A percentile compares a stretch with the other conserved stretches of the same genome.
Conservation (phyloP, 2,329 filamentous ascomycete genomes). For the Lachnellula willkommii region DNA sequence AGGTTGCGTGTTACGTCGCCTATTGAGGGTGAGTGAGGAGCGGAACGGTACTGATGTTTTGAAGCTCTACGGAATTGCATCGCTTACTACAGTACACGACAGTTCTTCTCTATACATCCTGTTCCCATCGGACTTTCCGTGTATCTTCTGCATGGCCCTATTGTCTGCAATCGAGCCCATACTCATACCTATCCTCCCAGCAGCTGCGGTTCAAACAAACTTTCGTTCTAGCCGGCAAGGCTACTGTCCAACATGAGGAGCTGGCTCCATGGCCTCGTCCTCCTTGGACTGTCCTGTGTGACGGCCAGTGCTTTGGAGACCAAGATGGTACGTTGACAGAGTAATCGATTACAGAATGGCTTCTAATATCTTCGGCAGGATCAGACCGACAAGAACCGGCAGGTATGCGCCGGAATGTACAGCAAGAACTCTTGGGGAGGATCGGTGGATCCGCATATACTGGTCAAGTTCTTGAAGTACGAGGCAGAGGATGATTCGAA, state of each 20-base stretch:
- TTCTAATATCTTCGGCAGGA: slow-evolving; percentile 47
- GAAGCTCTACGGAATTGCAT: background rate
- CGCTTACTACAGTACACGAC: background rate
- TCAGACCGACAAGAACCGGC: slow-evolving; percentile 67
- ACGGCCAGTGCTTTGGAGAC: slow-evolving; percentile 53
- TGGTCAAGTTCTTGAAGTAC: slow-evolving; percentile 68
- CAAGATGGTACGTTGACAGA: slow-evolving; percentile 43
- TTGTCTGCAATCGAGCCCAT: slow-evolving; percentile 5
- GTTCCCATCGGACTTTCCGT: slow-evolving; percentile 3
- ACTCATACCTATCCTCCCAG: background rate
- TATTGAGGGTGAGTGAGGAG: background rate
- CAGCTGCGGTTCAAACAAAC: background rate
- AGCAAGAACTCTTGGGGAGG: slow-evolving; percentile 85
- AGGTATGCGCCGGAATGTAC: slow-evolving; percentile 91
- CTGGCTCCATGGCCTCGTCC: slow-evolving; percentile 44
- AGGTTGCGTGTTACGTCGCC: slow-evolving; percentile 16
- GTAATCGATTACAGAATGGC: background rate
- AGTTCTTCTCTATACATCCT: background rate
- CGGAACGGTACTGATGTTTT: background rate
- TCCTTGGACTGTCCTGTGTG: slow-evolving; percentile 51
- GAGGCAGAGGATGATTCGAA: slow-evolving; percentile 57
- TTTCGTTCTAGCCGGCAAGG: slow-evolving; percentile 19
- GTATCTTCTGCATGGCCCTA: slow-evolving; percentile 16
- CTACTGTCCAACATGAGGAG: slow-evolving; percentile 46
- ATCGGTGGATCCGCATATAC: slow-evolving; percentile 80